These are phyloP conservation scores for Termitomyces sp. DNA, from an alignment of 768 basidiomycete genomes.

Conservation along the genomic window DNA sequence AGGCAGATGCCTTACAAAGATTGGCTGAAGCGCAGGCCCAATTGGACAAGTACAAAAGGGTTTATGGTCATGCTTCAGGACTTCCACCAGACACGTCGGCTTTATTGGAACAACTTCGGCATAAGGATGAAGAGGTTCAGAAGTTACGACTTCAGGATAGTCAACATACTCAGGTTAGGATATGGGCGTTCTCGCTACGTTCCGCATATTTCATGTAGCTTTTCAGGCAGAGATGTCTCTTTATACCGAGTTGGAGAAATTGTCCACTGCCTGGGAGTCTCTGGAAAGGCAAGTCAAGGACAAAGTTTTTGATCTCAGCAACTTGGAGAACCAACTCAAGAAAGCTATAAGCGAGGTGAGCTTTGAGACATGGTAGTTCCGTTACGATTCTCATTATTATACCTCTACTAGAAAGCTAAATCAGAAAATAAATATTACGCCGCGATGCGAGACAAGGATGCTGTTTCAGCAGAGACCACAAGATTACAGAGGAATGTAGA, in stretches of 20 bases:
- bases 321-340: slow-evolving; percentile 65
- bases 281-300: slow-evolving; percentile 75
- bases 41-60: slow-evolving; percentile 54
- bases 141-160: slow-evolving; percentile 55
- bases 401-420: slow-evolving; percentile 75
- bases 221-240: slow-evolving; percentile 66
- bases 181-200: not conserved
- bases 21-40: slow-evolving; percentile 39
- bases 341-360: slow-evolving; percentile 71
- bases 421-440: slow-evolving; percentile 93
- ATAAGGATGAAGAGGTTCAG: slow-evolving; percentile 65
- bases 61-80: slow-evolving; percentile 53
- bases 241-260: slow-evolving; percentile 78
- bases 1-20: slow-evolving; percentile 44
- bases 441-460: slow-evolving; percentile 85
- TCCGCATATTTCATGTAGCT: slow-evolving; percentile 6
- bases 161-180: slow-evolving; percentile 59
- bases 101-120: slow-evolving; percentile 49
- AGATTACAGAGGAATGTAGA: slow-evolving; percentile 43
- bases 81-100: slow-evolving; percentile 44
- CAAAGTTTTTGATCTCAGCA: slow-evolving; percentile 79
- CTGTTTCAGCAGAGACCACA: slow-evolving; percentile 72
- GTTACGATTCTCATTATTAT: not conserved
- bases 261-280: slow-evolving; percentile 84
- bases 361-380: slow-evolving; percentile 17